A percentile compares a stretch with the other conserved stretches of the same genome.
phyloP scores from a whole-genome alignment of 1,139 yeast genomes.

The Candida tropicalis region DNA sequence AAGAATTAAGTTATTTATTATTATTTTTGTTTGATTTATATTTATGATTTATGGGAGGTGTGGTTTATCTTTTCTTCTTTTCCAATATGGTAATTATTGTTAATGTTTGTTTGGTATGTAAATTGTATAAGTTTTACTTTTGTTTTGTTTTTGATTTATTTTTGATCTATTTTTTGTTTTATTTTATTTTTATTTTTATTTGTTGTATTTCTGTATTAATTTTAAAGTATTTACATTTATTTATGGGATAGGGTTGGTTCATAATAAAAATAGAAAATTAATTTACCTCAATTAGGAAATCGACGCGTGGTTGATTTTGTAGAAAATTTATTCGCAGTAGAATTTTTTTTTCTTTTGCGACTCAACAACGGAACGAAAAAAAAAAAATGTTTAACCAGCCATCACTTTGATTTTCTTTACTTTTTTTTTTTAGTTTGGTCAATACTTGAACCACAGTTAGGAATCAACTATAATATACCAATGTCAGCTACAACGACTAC shows the following conservation, averaged over 20 bases:
- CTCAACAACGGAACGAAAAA: not conserved
- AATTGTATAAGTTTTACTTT: conserved; percentile 2
- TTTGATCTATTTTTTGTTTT: no score
- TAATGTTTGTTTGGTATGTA: no score
- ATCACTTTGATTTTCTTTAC: not conserved
- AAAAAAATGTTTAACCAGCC: conserved; percentile 1
- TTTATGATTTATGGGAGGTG: not conserved
- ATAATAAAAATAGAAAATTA: no score
- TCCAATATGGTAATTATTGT: not conserved
- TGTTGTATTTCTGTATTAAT: not conserved
- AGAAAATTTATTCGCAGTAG: no score
- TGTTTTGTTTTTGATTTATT: no score
- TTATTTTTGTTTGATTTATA: not conserved
- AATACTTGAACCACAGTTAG: not conserved
- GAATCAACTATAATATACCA: conserved; percentile 8
- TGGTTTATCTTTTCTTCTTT: no score
- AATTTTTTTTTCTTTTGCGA: not conserved
- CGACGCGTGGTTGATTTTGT: conserved; percentile 4
- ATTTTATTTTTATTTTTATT: not conserved
- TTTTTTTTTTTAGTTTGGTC: not conserved
- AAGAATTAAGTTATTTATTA: conserved; percentile 1
- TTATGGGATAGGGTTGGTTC: no score
- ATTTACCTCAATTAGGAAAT: conserved; percentile 15
- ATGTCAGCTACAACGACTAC: conserved; percentile 40
- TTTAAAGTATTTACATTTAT: no score